A percentile compares a stretch with the other conserved stretches of the same genome.
These are phyloP conservation scores for Pseudocercospora crystallina DNA, from an alignment of 2,329 filamentous ascomycete genomes.

Conservation along the genomic window DNA sequence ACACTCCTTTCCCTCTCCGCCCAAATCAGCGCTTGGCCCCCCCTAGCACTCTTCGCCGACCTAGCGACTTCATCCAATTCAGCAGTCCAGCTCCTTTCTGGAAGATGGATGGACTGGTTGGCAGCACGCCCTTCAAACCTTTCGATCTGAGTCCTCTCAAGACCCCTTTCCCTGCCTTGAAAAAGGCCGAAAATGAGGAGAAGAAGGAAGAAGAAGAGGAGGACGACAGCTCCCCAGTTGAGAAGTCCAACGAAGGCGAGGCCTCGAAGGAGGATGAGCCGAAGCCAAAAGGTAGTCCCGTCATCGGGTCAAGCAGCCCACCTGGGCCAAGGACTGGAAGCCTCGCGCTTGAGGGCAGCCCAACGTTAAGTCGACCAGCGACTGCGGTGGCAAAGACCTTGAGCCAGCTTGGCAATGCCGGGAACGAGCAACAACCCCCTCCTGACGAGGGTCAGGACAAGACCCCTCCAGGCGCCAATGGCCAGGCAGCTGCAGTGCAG, in stretches of 20 bases:
- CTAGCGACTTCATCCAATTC: conserved; percentile 82
- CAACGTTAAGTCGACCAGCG: conserved; percentile 32
- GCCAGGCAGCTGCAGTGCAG: conserved; percentile 17
- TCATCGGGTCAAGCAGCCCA: conserved; percentile 36
- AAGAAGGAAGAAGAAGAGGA: conserved; percentile 25
- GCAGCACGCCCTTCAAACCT: conserved; percentile 62
- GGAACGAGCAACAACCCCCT: conserved; percentile 13
- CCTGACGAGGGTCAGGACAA: conserved; percentile 15
- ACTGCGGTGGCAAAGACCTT: conserved; percentile 35
- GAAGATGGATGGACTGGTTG: conserved; percentile 77
- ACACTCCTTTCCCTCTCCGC: conserved; percentile 39
- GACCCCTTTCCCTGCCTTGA: conserved; percentile 36
- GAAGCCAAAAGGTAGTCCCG: conserved; percentile 28
- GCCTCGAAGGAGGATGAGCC: conserved; percentile 21
- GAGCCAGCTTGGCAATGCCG: conserved; percentile 26
- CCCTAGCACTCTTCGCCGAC: conserved; percentile 75
- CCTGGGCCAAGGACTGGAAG: conserved; percentile 24
- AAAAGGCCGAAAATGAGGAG: conserved; percentile 27
- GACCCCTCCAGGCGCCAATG: conserved; percentile 21
- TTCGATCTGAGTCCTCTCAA: conserved; percentile 41
- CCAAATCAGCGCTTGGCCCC: conserved; percentile 67
- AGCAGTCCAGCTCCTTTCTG: conserved; percentile 84
- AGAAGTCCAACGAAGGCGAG: conserved; percentile 20
- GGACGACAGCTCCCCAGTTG: conserved; percentile 20
- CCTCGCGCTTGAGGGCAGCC: conserved; percentile 31